phyloP scores from a whole-genome alignment of 352 stramenopile species.

The Phytopythium oedochilum region DNA sequence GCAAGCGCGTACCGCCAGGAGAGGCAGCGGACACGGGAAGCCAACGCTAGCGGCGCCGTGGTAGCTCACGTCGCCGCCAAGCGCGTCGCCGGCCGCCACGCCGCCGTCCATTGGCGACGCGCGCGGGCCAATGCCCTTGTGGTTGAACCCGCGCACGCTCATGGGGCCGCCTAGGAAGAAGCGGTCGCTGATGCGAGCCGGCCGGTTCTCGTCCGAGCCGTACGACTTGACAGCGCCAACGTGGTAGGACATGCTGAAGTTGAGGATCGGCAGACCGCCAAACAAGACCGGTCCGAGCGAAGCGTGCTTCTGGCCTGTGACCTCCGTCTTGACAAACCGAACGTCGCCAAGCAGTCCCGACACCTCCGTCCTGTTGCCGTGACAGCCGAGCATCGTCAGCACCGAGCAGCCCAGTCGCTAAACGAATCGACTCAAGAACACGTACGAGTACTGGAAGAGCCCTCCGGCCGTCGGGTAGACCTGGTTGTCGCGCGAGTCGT shows the following conservation, averaged over 20 bases:
- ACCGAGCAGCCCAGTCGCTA: background rate
- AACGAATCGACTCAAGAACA: too few species aligned
- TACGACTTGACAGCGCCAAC: constrained; percentile 80
- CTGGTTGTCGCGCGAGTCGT: constrained; percentile 84
- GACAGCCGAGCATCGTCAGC: background rate
- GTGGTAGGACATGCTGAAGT: constrained; percentile 78
- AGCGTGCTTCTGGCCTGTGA: constrained; percentile 82
- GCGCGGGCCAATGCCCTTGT: constrained; percentile 87
- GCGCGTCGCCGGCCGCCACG: constrained; percentile 73
- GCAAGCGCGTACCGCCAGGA: constrained; percentile 62
- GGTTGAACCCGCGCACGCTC: constrained; percentile 87
- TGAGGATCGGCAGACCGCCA: constrained; percentile 61
- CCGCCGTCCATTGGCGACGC: constrained; percentile 85
- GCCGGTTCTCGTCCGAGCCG: constrained; percentile 59
- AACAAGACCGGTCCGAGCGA: constrained; percentile 57
- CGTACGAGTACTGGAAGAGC: constrained; percentile 86
- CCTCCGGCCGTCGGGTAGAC: constrained; percentile 85
- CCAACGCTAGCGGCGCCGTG: constrained; percentile 77
- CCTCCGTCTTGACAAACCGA: constrained; percentile 85
- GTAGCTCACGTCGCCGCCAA: constrained; percentile 89
- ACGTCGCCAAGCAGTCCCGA: constrained; percentile 84
- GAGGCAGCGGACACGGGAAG: constrained; percentile 79
- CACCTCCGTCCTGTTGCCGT: constrained; percentile 67
- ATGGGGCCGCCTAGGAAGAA: constrained; percentile 90
- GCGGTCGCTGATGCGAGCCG: constrained; percentile 87